Base-by-base conservation (phyloP, 352 stramenopile species). In the Elongisporangium prolatum region DNA sequence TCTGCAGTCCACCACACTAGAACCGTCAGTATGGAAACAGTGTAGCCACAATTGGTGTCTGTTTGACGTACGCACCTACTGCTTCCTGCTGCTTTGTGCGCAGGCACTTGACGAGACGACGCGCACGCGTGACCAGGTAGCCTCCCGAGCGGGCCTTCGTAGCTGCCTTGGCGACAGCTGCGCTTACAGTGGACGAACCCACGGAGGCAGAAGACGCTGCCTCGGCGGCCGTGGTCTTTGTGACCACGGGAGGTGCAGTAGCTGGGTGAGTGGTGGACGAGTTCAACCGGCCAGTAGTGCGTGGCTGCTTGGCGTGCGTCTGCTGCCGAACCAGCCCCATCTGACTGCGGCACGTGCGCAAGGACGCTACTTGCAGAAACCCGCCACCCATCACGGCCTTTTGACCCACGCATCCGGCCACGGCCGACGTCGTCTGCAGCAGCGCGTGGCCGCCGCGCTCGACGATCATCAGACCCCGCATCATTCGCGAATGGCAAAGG, bases 41-140 rank as follows among this genome's bases (percentile, higher is more conserved):
- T 40, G 28, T 40, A 40, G 28, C 28, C 28, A 40, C 28, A 13
- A 40, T 40, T 9, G 5, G 5, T 40, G 28, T 8, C 18, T 48
- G n/a, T 17, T 17, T 21, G 4, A n/a, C 24, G 17, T 28, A 18
- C 21, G 21, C 24, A 38, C 47, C 21, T 21, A 44, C n/a, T 22
- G 59, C 57, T 38, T 74, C 65, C 50, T 21, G 65, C 55, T 74
- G 48, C 63, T 71, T 71, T 13, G 75, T 17, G 20, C 61, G 67
- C 50, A 75, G 57, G 50, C 75, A 47, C 6, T 56, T 54, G 14
- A 72, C 54, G 37, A 75, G 52, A 24, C 72, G 68, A n/a, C 62
- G 57, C 14, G 61, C 65, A 18, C 71, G 65, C 8, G 73, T 40
- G 21, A 65, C 18, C 54, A 76, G 22, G 40, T 61, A 71, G 14